A percentile compares a stretch with the other conserved stretches of the same genome.
Conservation (phyloP, 768 basidiomycete species). For the Holtermannia corniformis region DNA sequence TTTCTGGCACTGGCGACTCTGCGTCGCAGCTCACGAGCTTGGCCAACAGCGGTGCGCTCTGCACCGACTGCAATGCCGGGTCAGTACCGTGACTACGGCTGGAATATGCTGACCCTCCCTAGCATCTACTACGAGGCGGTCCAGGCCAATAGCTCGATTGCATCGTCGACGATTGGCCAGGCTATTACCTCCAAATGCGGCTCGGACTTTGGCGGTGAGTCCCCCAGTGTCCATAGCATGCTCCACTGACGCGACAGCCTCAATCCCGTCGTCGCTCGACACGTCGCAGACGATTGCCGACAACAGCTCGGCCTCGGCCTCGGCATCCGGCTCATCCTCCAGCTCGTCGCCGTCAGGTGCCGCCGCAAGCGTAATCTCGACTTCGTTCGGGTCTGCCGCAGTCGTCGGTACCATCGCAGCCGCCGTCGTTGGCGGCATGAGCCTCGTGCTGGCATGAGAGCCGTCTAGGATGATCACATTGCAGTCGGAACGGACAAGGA, state of each 20-base stretch:
- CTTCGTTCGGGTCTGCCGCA: conserved; percentile 3
- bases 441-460: too few species aligned
- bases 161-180: conserved; percentile 17
- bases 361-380: conserved; percentile 5
- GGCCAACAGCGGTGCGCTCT: conserved; percentile 25
- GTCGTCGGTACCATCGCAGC: conserved; percentile 5
- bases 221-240: background rate
- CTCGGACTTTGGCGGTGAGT: conserved; percentile 28
- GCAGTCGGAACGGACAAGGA: background rate
- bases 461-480: too few species aligned
- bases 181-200: conserved; percentile 30
- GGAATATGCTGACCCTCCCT: background rate
- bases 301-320: conserved; percentile 3
- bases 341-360: conserved; percentile 4
- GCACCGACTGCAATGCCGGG: conserved; percentile 39
- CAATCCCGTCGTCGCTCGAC: conserved; percentile 4
- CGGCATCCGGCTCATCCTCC: conserved; percentile 8
- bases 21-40: conserved; percentile 10
- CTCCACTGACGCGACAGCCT: background rate
- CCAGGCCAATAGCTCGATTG: conserved; percentile 23
- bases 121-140: conserved; percentile 34
- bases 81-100: conserved; percentile 9
- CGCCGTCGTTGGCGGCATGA: conserved; percentile 11
- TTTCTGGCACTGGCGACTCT: conserved; percentile 15
- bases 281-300: background rate